Percentiles rank a stretch among this genome's conserved stretches.
Evolutionary conservation across 75 land plant genomes (phyloP).

Genomic region (Picea sitchensis): DNA sequence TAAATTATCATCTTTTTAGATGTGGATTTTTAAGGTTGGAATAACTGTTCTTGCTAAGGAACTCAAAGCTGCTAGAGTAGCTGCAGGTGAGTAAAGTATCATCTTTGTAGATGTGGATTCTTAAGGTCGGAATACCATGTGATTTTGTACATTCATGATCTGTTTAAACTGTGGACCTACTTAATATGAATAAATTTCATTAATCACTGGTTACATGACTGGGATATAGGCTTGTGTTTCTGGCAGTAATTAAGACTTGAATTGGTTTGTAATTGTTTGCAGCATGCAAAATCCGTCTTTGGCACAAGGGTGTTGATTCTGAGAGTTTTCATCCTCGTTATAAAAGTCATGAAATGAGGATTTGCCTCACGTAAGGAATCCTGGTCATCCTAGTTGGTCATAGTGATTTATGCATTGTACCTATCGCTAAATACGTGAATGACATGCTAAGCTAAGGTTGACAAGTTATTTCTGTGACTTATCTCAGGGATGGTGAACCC

Average conservation of each 20-base stretch:
- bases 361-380: constrained; percentile 55
- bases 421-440: background rate
- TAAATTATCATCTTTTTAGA: no score
- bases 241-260: background rate
- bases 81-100: constrained; percentile 57
- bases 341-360: constrained; percentile 68
- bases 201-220: background rate
- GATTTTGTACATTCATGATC: background rate
- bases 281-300: constrained; percentile 94
- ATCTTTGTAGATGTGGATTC: background rate
- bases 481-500: constrained; percentile 68
- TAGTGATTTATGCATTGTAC: background rate
- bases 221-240: background rate
- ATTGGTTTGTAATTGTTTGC: constrained; percentile 13
- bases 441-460: background rate
- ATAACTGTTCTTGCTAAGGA: constrained; percentile 80
- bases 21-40: no score
- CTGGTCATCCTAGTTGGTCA: background rate
- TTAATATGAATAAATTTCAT: background rate
- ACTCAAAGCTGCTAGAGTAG: constrained; percentile 76
- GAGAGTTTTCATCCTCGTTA: constrained; percentile 93
- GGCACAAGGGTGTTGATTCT: constrained; percentile 99
- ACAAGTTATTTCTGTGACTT: constrained; percentile 7
- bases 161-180: background rate
- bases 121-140: background rate